These are phyloP conservation scores for Alloteropsis angusta DNA, from an alignment of 202 grass and related monocot species.

Conservation along the genomic window DNA sequence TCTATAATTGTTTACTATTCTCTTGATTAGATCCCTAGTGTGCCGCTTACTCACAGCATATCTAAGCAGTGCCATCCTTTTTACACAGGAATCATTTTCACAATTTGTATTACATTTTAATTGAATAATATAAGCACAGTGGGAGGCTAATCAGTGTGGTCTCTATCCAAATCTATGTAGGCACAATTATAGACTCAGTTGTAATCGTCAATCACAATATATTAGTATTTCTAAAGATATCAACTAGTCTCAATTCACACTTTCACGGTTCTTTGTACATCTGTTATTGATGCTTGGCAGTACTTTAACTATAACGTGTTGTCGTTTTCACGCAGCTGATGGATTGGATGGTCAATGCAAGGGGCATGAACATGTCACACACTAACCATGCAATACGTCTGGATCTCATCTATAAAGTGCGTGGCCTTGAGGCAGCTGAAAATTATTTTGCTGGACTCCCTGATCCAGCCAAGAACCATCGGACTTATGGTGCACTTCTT, in stretches of 20 bases:
- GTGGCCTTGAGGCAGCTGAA: constrained; percentile 52
- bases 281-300: neutral
- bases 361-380: constrained; percentile 51
- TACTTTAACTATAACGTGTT: constrained; percentile 2
- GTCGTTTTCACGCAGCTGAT: constrained; percentile 38
- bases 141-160: neutral
- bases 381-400: constrained; percentile 66
- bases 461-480: constrained; percentile 41
- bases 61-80: neutral
- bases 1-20: neutral
- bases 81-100: neutral
- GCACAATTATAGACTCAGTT: neutral
- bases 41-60: neutral
- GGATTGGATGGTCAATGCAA: constrained; percentile 66
- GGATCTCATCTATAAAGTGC: constrained; percentile 53
- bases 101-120: neutral
- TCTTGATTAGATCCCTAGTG: neutral
- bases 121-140: neutral
- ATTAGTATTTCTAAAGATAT: neutral
- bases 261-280: constrained; percentile 10
- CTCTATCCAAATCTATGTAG: neutral
- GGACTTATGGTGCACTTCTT: constrained; percentile 65
- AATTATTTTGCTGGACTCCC: constrained; percentile 56
- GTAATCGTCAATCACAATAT: neutral
- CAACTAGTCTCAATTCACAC: neutral